Evolutionary conservation across 1,284 basidiomycete genomes (phyloP), one percentile per base, ranked within the genome.

Genomic region (Vanrija pseudolonga): DNA sequence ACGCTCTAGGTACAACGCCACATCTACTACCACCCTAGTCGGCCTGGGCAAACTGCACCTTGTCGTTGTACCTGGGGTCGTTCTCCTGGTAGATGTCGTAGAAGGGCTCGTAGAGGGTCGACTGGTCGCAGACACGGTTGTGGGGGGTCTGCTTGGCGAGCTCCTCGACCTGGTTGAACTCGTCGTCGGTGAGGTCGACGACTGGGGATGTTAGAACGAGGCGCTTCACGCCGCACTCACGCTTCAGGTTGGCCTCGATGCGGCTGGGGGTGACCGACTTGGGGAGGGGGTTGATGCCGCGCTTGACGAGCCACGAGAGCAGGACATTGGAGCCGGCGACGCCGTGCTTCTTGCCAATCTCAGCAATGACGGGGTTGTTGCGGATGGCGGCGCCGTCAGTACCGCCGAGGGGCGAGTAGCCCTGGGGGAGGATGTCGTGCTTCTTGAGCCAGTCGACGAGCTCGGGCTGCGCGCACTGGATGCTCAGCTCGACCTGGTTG

Each of bases 391-490:
- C 84, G 65, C 85, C 81, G 57, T 66, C 67, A 65, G 87, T 84
- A 26, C 87, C 89, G 48, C 87, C 77, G 4, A 90, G 80, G 11
- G 88, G 88, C 41, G 88, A 89, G 76, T 90, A 90, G 18, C 87
- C 86, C 68, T 89, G 84, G 17, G 89, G 80, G 11, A 88, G 78
- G 47, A 90, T 72, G 41, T 79, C 78, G 58, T 87, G 80, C 54
- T 84, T 71, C 57, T 73, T 59, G 61, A 80, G 55, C 62, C 85
- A 87, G 76, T 84, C 78, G 53, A 90, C 75, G 37, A 94, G 80
- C 64, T 90, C 87, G 1, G 85, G 85, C 72, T 94, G 90, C 18
- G 90, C 87, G 71, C 86, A 85, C 80, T 83, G 88, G 72, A 83
- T 87, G 74, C 82, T 90, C 28, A 92, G 81, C 69, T 93, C 91